A percentile compares a stretch with the other conserved stretches of the same genome.
Conservation (phyloP, 2,329 filamentous ascomycete species). For the Botrytis tulipae region DNA sequence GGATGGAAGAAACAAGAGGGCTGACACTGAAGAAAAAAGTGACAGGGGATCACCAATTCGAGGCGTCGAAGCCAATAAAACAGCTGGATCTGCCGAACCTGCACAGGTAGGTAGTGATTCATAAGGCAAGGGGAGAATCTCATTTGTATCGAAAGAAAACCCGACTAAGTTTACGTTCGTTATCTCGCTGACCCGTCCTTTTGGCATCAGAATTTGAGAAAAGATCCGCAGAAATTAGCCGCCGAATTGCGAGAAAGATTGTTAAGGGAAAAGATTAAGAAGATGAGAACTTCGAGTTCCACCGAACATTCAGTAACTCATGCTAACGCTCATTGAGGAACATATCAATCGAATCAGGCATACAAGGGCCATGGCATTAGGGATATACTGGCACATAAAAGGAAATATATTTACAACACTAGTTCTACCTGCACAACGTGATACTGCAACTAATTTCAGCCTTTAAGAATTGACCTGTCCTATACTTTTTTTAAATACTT, state of each 20-base stretch:
- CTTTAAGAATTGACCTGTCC: not conserved
- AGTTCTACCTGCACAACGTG: not conserved
- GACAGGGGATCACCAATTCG: constrained; percentile 37
- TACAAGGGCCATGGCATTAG: not conserved
- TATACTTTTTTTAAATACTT: not conserved
- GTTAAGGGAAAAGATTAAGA: constrained; percentile 53
- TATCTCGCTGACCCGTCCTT: constrained; percentile 39
- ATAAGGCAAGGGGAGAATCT: constrained; percentile 32
- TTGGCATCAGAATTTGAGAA: constrained; percentile 36
- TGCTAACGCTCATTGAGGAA: constrained; percentile 48
- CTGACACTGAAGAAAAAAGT: constrained; percentile 55
- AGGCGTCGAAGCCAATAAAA: constrained; percentile 29
- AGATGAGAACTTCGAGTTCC: constrained; percentile 53
- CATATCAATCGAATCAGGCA: constrained; percentile 10
- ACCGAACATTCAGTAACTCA: constrained; percentile 41
- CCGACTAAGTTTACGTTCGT: constrained; percentile 23
- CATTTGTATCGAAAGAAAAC: constrained; percentile 22
- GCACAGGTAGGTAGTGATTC: constrained; percentile 46
- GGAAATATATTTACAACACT: constrained; percentile 14
- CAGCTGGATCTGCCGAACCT: constrained; percentile 33
- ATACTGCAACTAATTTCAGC: not conserved
- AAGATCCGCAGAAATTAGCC: constrained; percentile 44
- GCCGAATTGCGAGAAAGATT: constrained; percentile 50
- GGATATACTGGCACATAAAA: not conserved
- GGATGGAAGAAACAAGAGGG: constrained; percentile 51